A percentile compares a stretch with the other conserved stretches of the same genome.
Evolutionary conservation across 2,329 filamentous ascomycete species (phyloP).

Genomic region (Fusarium azukiicola): DNA sequence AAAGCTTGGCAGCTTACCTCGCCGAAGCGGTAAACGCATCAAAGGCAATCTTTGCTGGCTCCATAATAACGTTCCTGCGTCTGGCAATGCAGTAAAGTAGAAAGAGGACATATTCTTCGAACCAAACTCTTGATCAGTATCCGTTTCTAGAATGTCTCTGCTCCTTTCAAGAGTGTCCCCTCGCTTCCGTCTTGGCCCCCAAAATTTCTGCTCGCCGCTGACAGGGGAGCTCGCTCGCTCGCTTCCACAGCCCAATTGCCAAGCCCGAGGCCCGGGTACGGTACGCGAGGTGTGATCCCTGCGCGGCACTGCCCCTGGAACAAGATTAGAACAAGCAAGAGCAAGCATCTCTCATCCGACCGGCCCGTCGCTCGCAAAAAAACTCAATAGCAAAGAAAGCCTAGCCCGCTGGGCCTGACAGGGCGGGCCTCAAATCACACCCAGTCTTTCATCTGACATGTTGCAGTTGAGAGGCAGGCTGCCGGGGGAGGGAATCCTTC

Average conservation of each 20-base stretch:
- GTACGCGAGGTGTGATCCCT: not conserved
- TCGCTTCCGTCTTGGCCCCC: constrained; percentile 8
- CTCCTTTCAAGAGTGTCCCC: constrained; percentile 4
- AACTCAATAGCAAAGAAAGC: constrained; percentile 1
- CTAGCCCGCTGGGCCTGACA: not conserved
- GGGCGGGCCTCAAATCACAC: constrained; percentile 2
- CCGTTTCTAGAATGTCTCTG: not conserved
- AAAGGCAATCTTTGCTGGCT: not conserved
- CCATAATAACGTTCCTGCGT: not conserved
- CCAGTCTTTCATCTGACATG: constrained; percentile 7
- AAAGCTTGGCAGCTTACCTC: not conserved
- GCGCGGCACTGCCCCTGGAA: constrained; percentile 5
- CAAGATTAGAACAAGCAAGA: not conserved
- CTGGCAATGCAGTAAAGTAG: not conserved
- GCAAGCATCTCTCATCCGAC: not conserved
- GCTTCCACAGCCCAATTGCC: constrained; percentile 17
- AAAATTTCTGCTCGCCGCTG: not conserved
- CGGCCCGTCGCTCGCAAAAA: constrained; percentile 14
- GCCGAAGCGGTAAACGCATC: not conserved
- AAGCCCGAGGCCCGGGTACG: constrained; percentile 2
- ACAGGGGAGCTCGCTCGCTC: not conserved
- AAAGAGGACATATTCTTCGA: not conserved
- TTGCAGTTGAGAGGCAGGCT: not conserved
- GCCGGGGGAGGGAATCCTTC: constrained; percentile 12
- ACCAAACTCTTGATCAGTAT: not conserved